phyloP scores from a whole-genome alignment of 1,284 basidiomycete species.

The Tylopilus orsonianus region DNA sequence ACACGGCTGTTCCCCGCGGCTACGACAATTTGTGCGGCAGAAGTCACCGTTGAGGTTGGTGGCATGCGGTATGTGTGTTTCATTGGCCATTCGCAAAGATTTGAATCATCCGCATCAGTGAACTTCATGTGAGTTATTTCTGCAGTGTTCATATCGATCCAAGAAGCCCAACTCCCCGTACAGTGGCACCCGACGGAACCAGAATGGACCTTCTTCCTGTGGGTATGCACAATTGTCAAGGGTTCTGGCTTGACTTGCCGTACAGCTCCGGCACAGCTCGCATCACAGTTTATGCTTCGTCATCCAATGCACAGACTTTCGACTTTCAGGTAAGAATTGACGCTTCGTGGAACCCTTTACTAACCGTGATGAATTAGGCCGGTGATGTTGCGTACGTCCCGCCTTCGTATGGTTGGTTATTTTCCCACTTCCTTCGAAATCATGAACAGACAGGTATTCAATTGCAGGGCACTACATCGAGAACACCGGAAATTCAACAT shows the following conservation, averaged over 20 bases:
- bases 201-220: slow-evolving; percentile 44
- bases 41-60: slow-evolving; percentile 57
- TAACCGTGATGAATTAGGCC: slow-evolving; percentile 33
- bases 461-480: slow-evolving; percentile 63
- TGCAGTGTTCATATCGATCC: neutral
- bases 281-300: slow-evolving; percentile 41
- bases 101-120: slow-evolving; percentile 30
- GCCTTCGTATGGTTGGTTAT: slow-evolving; percentile 43
- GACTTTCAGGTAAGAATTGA: slow-evolving; percentile 40
- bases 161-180: neutral
- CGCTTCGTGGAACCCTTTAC: neutral
- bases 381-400: slow-evolving; percentile 63
- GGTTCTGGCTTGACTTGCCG: slow-evolving; percentile 2
- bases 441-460: neutral
- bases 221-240: slow-evolving; percentile 1
- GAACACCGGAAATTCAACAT: slow-evolving; percentile 62
- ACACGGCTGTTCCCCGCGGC: slow-evolving; percentile 54
- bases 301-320: slow-evolving; percentile 41
- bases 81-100: neutral
- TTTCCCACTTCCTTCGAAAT: neutral
- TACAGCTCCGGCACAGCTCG: slow-evolving; percentile 48
- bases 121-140: slow-evolving; percentile 50
- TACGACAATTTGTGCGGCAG: slow-evolving; percentile 54
- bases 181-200: slow-evolving; percentile 53
- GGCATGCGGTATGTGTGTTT: slow-evolving; percentile 48